A percentile compares a stretch with the other conserved stretches of the same genome.
These are phyloP conservation scores for Apodospora peruviana DNA, from an alignment of 495 filamentous ascomycete genomes.

Conservation along the genomic window DNA sequence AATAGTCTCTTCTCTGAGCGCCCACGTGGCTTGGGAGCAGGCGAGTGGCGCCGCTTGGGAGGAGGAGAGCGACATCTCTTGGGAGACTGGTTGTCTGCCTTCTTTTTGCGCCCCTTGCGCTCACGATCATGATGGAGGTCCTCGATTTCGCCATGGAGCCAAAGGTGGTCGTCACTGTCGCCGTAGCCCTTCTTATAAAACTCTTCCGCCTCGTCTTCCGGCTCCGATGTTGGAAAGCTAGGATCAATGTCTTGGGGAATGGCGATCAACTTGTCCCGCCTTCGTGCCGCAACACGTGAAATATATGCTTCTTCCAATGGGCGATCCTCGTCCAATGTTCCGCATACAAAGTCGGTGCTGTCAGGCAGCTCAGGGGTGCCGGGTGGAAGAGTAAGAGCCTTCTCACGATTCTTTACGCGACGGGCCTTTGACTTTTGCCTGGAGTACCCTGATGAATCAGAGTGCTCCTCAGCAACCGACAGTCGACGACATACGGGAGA, in stretches of 20 bases:
- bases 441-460: slow-evolving; percentile 34
- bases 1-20: slow-evolving; percentile 58
- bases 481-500: slow-evolving; percentile 31
- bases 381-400: slow-evolving; percentile 50
- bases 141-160: slow-evolving; percentile 55
- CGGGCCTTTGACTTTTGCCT: slow-evolving; percentile 14
- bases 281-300: slow-evolving; percentile 73
- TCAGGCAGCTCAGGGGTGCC: slow-evolving; percentile 83
- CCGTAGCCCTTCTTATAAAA: slow-evolving; percentile 45
- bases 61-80: slow-evolving; percentile 42
- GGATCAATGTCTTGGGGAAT: slow-evolving; percentile 96
- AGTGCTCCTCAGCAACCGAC: slow-evolving; percentile 34
- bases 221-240: slow-evolving; percentile 90
- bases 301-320: slow-evolving; percentile 91
- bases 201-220: slow-evolving; percentile 70
- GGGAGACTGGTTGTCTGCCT: slow-evolving; percentile 28
- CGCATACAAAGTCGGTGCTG: slow-evolving; percentile 96
- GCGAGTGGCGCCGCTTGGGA: slow-evolving; percentile 41
- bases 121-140: slow-evolving; percentile 41
- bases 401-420: slow-evolving; percentile 24
- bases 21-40: slow-evolving; percentile 41
- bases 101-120: slow-evolving; percentile 32
- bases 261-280: slow-evolving; percentile 66
- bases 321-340: slow-evolving; percentile 91
- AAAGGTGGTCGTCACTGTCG: slow-evolving; percentile 53